Evolutionary conservation across 2,329 filamentous ascomycete species (phyloP).

Genomic region (Sporothrix inflata): DNA sequence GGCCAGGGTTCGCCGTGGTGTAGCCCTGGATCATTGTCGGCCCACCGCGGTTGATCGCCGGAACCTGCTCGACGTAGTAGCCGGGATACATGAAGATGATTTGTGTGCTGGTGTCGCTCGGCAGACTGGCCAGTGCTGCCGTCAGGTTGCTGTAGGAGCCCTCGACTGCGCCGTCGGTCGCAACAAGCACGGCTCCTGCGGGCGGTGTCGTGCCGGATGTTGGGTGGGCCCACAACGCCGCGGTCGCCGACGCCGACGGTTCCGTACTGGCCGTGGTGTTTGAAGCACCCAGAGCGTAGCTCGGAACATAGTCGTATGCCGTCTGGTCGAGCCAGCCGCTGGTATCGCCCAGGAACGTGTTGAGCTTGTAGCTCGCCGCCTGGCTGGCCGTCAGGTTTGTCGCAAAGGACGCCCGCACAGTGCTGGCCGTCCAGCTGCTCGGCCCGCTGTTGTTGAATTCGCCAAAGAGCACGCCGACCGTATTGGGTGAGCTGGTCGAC

Average conservation of each 20-base stretch:
- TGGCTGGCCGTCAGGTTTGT: slow-evolving; percentile 43
- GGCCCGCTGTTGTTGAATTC: slow-evolving; percentile 41
- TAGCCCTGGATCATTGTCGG: slow-evolving; percentile 52
- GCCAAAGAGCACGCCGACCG: slow-evolving; percentile 42
- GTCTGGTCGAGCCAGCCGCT: slow-evolving; percentile 47
- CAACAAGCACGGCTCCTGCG: slow-evolving; percentile 48
- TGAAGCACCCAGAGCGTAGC: slow-evolving; percentile 38
- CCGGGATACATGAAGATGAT: slow-evolving; percentile 64
- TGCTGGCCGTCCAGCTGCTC: slow-evolving; percentile 39
- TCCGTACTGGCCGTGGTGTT: slow-evolving; percentile 32
- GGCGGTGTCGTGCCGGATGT: slow-evolving; percentile 48
- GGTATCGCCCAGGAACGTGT: slow-evolving; percentile 46
- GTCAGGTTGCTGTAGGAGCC: slow-evolving; percentile 41
- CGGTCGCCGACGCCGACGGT: slow-evolving; percentile 17
- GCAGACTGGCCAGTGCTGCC: slow-evolving; percentile 38
- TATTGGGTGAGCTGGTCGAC: slow-evolving; percentile 42
- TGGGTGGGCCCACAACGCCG: slow-evolving; percentile 44
- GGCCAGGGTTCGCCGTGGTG: slow-evolving; percentile 35
- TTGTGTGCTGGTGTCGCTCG: slow-evolving; percentile 32
- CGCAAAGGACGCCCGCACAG: slow-evolving; percentile 41
- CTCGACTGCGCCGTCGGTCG: slow-evolving; percentile 37
- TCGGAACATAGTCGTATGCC: slow-evolving; percentile 45
- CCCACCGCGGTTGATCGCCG: slow-evolving; percentile 51
- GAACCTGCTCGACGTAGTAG: slow-evolving; percentile 64
- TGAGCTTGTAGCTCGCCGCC: slow-evolving; percentile 43